phyloP scores from a whole-genome alignment of 768 basidiomycete genomes.

The Brasilioporus rufonigricans region DNA sequence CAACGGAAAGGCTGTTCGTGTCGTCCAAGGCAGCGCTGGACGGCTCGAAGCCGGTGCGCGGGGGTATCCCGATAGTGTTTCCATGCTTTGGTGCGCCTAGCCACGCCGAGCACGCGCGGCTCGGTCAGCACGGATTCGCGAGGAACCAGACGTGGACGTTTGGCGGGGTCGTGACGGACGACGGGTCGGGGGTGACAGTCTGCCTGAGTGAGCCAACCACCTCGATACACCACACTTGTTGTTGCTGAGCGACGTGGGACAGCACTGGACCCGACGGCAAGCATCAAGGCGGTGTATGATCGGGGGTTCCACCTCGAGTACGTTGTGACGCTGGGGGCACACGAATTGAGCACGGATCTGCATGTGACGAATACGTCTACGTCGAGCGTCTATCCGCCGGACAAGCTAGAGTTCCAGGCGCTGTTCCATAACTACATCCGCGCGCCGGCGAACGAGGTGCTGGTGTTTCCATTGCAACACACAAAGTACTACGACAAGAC shows the following conservation, averaged over 20 bases:
- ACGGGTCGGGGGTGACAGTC: constrained; percentile 70
- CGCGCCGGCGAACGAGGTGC: constrained; percentile 56
- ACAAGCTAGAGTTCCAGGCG: constrained; percentile 81
- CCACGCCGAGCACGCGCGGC: constrained; percentile 64
- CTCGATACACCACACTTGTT: not conserved
- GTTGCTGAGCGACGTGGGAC: constrained; percentile 2
- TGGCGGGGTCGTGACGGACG: constrained; percentile 61
- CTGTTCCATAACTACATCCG: constrained; percentile 90
- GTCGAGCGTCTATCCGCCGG: too few species aligned
- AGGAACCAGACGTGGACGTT: constrained; percentile 74
- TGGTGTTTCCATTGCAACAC: constrained; percentile 62
- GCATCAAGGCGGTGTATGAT: constrained; percentile 57
- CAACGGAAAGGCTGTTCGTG: constrained; percentile 74
- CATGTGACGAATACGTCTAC: constrained; percentile 79
- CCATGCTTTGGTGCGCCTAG: constrained; percentile 87
- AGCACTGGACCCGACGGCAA: constrained; percentile 65
- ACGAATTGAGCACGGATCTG: constrained; percentile 75
- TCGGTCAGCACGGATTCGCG: constrained; percentile 92
- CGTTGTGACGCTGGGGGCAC: constrained; percentile 72
- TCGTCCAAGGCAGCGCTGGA: constrained; percentile 78
- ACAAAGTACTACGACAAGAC: constrained; percentile 81
- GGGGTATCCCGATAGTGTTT: constrained; percentile 65
- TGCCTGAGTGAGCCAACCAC: constrained; percentile 58
- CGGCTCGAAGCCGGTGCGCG: constrained; percentile 72
- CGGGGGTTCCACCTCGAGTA: constrained; percentile 73